Conservation (phyloP, 2,329 filamentous ascomycete genomes). For the Pseudopithomyces chartarum region DNA sequence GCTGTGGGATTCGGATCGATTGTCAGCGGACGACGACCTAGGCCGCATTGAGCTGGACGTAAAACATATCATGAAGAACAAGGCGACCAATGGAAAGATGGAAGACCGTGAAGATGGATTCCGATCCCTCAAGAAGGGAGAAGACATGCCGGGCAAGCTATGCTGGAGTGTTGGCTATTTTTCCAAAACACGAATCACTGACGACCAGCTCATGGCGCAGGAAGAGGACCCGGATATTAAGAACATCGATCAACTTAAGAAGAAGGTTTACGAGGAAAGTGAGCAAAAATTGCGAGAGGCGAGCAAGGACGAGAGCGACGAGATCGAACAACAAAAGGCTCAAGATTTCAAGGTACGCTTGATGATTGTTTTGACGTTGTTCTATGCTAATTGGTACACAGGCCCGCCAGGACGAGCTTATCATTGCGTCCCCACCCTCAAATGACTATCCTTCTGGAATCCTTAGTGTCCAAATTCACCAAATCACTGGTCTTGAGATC, state of each 20-base stretch:
- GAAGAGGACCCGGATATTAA: slow-evolving; percentile 63
- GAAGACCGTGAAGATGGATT: slow-evolving; percentile 69
- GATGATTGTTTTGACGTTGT: slow-evolving; percentile 44
- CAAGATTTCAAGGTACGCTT: slow-evolving; percentile 64
- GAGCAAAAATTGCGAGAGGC: slow-evolving; percentile 70
- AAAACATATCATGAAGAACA: slow-evolving; percentile 65
- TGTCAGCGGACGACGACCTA: slow-evolving; percentile 74
- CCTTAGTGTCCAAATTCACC: slow-evolving; percentile 72
- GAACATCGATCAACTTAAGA: slow-evolving; percentile 62
- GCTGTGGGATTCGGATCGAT: slow-evolving; percentile 76
- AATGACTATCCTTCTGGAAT: slow-evolving; percentile 67
- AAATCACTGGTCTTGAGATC: slow-evolving; percentile 71
- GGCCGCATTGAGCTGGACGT: slow-evolving; percentile 73
- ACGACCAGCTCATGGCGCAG: slow-evolving; percentile 66
- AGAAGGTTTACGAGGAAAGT: slow-evolving; percentile 59
- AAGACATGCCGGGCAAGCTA: slow-evolving; percentile 71
- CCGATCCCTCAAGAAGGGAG: slow-evolving; percentile 65
- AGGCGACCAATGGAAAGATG: slow-evolving; percentile 65
- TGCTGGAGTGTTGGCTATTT: slow-evolving; percentile 75
- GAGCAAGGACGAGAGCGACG: slow-evolving; percentile 61
- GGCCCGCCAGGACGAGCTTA: slow-evolving; percentile 62
- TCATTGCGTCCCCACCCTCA: slow-evolving; percentile 69
- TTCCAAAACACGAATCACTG: slow-evolving; percentile 67
- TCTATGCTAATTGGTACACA: slow-evolving; percentile 8
- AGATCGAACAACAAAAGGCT: slow-evolving; percentile 69